Base-by-base conservation (phyloP, 2,329 filamentous ascomycete species). In the Fusarium odoratissimum region DNA sequence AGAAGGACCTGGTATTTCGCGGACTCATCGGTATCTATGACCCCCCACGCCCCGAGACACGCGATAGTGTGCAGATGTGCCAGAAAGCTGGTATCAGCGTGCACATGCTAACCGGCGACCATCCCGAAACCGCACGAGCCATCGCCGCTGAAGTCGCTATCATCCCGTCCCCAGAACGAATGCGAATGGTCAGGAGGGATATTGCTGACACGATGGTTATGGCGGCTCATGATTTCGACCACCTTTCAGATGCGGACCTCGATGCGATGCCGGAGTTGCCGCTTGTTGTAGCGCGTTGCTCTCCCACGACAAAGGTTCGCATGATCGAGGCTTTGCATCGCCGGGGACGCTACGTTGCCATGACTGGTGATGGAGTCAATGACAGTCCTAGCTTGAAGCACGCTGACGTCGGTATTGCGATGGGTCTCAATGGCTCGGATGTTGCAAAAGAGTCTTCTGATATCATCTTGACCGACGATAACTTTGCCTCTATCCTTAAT, bases 261-360 rank as follows among this genome's bases (percentile, higher is more conserved):
- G 91, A 93, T 65, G 77, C 80, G 1, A 85, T 93, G 6, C 89
- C 89, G 0, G 85, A 90, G 12, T 80, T 93, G 4, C 91, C 91
- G 3, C 82, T 92, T 5, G 91, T 93, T 5, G 89, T 93, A 44
- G 91, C 91, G 33, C 87, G 91, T n/a, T 93, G 91, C 76, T 89
- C 91, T 3, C 91, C 92, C 0, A 87, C 88, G 31, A 93, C 91
- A 7, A 93, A 93, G 77, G 91, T 92, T 14, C 87, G 91, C 46
- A 93, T 93, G 91, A 92, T 93, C 63, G 90, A 92, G 64, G 91
- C 91, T n/a, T 85, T 93, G 23, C 91, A 93, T 76, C 86, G 91
- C 25, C 87, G 90, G 46, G 85, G 85, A 37, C 83, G 83, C 21
- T 92, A 90, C 76, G 89, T 87, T 41, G 90, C 90, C 54, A 92